These are phyloP conservation scores for Adansonia rubrostipa DNA, from an alignment of 441 rosid species.

Conservation along the genomic window DNA sequence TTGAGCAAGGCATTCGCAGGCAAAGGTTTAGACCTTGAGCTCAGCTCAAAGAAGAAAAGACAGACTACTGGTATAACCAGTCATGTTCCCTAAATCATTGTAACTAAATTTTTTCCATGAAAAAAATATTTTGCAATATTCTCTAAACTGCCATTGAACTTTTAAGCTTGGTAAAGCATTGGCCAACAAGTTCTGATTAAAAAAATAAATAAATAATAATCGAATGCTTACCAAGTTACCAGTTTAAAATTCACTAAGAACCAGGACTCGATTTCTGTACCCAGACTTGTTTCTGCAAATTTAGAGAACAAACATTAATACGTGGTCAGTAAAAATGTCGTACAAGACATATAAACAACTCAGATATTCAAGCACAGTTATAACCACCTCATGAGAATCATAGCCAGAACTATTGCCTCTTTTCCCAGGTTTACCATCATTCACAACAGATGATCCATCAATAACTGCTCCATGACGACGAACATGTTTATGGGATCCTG, in stretches of 20 bases:
- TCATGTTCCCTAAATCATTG: background rate
- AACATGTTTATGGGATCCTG: slow-evolving; percentile 56
- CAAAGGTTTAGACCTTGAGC: background rate
- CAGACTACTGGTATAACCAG: background rate
- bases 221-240: slow-evolving; percentile 34
- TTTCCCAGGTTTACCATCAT: slow-evolving; percentile 59
- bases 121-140: background rate
- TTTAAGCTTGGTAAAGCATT: background rate
- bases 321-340: background rate
- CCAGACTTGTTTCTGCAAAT: slow-evolving; percentile 77
- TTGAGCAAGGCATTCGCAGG: no score
- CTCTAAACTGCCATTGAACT: background rate
- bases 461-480: slow-evolving; percentile 33
- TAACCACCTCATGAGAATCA: slow-evolving; percentile 66
- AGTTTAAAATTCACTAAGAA: slow-evolving; percentile 40
- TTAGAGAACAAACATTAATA: slow-evolving; percentile 16
- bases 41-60: background rate
- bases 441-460: slow-evolving; percentile 42
- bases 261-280: slow-evolving; percentile 76
- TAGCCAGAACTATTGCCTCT: slow-evolving; percentile 58
- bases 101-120: background rate
- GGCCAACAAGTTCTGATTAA: background rate
- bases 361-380: slow-evolving; percentile 17
- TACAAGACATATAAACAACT: background rate
- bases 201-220: background rate